phyloP scores from a whole-genome alignment of 345 rosid species.

The Gossypium longicalyx region DNA sequence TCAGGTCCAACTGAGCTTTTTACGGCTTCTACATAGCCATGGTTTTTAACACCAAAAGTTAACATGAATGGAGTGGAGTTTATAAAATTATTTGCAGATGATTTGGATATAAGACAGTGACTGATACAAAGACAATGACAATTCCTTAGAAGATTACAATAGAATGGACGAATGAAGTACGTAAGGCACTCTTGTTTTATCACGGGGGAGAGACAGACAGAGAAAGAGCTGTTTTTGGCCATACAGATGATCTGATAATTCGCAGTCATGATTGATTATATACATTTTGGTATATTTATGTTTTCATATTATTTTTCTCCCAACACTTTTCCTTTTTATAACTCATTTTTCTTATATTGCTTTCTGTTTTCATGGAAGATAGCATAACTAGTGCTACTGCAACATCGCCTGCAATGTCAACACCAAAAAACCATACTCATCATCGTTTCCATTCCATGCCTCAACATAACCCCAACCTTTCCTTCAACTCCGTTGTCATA shows the following conservation, averaged over 20 bases:
- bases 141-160: constrained; percentile 35
- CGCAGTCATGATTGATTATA: not conserved
- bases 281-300: too few relatives aligned
- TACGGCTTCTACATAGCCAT: not conserved
- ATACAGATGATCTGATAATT: not conserved
- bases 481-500: constrained; percentile 44
- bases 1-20: not conserved
- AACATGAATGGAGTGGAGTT: not conserved
- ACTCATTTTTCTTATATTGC: not conserved
- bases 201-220: constrained; percentile 16
- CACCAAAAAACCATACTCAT: constrained; percentile 22
- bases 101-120: constrained; percentile 3
- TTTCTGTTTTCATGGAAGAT: constrained; percentile 33
- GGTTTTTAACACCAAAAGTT: too few relatives aligned
- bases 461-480: constrained; percentile 22
- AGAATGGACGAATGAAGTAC: constrained; percentile 40
- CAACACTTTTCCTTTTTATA: constrained; percentile 5
- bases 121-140: constrained; percentile 43
- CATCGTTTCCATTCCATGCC: constrained; percentile 21
- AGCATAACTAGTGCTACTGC: constrained; percentile 12
- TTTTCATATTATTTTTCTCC: not conserved
- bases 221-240: constrained; percentile 14
- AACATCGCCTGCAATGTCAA: not conserved
- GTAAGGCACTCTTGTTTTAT: constrained; percentile 10
- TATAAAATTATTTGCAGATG: constrained; percentile 3